These are phyloP conservation scores for Pseudogymnoascus sp. DNA, from an alignment of 2,329 filamentous ascomycete species.

Conservation along the genomic window DNA sequence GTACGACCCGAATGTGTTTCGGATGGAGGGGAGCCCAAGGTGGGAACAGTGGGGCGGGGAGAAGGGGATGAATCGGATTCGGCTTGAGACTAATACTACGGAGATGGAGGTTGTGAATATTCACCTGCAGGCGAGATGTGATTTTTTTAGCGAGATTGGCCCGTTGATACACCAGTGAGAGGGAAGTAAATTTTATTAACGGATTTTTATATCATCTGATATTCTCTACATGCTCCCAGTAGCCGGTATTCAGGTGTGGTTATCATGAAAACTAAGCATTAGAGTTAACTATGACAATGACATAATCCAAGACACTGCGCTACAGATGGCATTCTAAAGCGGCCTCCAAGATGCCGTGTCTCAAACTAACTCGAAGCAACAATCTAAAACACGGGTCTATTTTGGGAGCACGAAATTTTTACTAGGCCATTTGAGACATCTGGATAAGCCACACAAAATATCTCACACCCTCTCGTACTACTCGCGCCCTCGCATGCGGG, in stretches of 20 bases:
- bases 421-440: background rate
- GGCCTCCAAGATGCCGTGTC: background rate
- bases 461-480: background rate
- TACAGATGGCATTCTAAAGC: background rate
- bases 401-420: background rate
- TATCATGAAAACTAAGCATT: background rate
- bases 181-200: too few relatives aligned
- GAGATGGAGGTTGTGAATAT: constrained; percentile 40
- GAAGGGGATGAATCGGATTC: constrained; percentile 24
- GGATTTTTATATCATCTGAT: background rate
- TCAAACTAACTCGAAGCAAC: background rate
- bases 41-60: constrained; percentile 44
- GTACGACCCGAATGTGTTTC: constrained; percentile 58
- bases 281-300: background rate
- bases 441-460: background rate
- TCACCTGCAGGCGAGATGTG: constrained; percentile 39
- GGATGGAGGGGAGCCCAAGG: constrained; percentile 39
- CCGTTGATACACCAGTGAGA: constrained; percentile 40
- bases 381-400: background rate
- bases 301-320: background rate
- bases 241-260: background rate
- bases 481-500: background rate
- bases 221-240: background rate
- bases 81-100: constrained; percentile 39
- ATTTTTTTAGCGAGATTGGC: constrained; percentile 45